A percentile compares a stretch with the other conserved stretches of the same genome.
Conservation (phyloP, 306 rosid species). For the Ormosia semicastrata region DNA sequence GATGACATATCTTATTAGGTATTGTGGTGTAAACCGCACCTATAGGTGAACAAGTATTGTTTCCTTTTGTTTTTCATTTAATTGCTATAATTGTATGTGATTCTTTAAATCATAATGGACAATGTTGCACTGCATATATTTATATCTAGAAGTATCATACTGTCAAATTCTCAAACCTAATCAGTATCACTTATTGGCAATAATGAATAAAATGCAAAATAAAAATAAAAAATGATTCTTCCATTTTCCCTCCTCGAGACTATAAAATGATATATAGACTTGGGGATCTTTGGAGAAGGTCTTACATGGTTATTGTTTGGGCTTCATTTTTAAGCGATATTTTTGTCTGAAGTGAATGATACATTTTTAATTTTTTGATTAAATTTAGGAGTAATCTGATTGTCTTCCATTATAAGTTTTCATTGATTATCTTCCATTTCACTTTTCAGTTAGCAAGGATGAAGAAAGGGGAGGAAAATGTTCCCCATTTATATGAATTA, state of each 20-base stretch:
- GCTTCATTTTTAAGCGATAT: neutral
- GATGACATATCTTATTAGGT: neutral
- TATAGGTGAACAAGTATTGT: neutral
- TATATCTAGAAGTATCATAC: neutral
- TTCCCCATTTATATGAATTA: conserved; percentile 51
- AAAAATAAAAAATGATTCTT: neutral
- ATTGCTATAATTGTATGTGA: neutral
- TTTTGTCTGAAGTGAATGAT: conserved; percentile 7
- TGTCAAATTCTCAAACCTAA: neutral
- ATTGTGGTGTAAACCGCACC: neutral
- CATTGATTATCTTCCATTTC: conserved; percentile 15
- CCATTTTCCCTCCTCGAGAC: neutral
- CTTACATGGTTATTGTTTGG: conserved; percentile 3
- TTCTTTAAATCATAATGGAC: neutral
- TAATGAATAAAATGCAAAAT: neutral
- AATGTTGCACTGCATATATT: neutral
- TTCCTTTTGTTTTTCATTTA: neutral
- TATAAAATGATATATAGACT: neutral
- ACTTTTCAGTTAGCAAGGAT: conserved; percentile 58
- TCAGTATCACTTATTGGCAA: neutral
- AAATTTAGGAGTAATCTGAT: neutral
- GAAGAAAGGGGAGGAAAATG: conserved; percentile 58
- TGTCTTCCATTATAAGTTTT: neutral
- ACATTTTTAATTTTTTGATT: neutral
- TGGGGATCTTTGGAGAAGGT: neutral